Evolutionary conservation across 1,284 basidiomycete species (phyloP), one percentile per base, ranked within the genome.

Genomic region (Erythrobasidium hasegawianum): DNA sequence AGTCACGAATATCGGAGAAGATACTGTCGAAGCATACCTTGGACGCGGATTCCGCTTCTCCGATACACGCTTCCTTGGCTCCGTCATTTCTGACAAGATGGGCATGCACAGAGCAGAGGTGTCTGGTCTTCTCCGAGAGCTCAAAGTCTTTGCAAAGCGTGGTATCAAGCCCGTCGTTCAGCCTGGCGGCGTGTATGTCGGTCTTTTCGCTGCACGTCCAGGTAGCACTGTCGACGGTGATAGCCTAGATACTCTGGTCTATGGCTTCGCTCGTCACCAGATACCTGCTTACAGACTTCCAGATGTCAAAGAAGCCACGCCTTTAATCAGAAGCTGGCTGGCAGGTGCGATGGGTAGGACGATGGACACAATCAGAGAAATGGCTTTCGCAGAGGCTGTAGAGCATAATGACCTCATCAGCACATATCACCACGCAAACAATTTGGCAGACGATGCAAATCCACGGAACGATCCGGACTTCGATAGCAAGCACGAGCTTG

Each of bases 231-330:
- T 68, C 14, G 67, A 76, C 47, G 74, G 72, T 2, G 77, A 76
- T 9, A 73, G 61, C 5, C 58, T 80, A 52, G 80, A 81, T 62
- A 79, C 80, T 18, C 73, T 82, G 2, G 80, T 81, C 13, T 82
- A 81, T 77, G 79, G 80, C 72, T 81, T 81, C 74, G 81, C 81
- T 29, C 77, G 79, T 24, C 81, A 81, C 69, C 80, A 81, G 73
- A 81, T 82, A 68, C 81, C 81, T 2, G 80, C 80, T 2, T 82
- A 81, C 73, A 78, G 81, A 26, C 76, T 82, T 10, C 81, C 81
- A 0, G 80, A 81, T 64, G 79, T 82, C 22, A 68, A 73, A 26
- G 76, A 74, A 16, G 73, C 81, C 18, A 76, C 77, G 1, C 71
- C 76, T 1, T 73, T 76, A 49, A 79, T 80, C 77, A 75, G 75